Percentiles rank a stretch among this genome's conserved stretches.
Evolutionary conservation across 2,329 filamentous ascomycete genomes (phyloP).

Genomic region (Passalora sequoiae): DNA sequence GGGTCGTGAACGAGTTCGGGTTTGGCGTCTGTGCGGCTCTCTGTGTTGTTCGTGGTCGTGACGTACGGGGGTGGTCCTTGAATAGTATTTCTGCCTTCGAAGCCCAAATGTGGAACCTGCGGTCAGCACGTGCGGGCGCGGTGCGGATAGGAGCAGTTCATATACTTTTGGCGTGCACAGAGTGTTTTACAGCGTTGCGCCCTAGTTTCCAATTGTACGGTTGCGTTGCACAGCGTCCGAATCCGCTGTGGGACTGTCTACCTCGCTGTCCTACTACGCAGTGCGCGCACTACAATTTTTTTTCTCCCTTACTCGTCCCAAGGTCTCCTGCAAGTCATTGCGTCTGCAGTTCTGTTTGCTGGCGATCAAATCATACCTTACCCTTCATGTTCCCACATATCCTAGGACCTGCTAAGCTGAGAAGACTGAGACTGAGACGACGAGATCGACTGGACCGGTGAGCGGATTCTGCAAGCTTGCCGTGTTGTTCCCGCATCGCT

Average conservation of each 20-base stretch:
- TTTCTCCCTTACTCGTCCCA: neutral
- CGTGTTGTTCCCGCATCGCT: conserved; percentile 3
- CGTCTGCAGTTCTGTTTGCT: neutral
- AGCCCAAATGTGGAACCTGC: neutral
- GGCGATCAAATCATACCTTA: neutral
- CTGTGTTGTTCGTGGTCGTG: neutral
- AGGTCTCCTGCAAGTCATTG: conserved; percentile 7
- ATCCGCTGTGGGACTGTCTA: no score
- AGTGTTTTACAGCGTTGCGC: conserved; percentile 2
- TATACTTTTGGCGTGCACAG: no score
- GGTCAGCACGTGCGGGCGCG: neutral
- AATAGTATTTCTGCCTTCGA: neutral
- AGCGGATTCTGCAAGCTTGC: no score
- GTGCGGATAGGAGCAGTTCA: neutral
- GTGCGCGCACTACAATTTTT: neutral
- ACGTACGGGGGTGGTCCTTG: neutral
- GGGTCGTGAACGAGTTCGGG: neutral
- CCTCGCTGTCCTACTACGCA: neutral
- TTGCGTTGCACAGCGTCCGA: conserved; percentile 1
- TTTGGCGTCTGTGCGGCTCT: neutral
- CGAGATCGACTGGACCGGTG: conserved; percentile 3
- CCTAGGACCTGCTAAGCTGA: neutral
- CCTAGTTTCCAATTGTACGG: neutral
- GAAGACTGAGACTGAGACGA: neutral
- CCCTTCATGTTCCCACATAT: conserved; percentile 5